Evolutionary conservation across 352 stramenopile genomes (phyloP).

Genomic region (Plasmopara viticola): DNA sequence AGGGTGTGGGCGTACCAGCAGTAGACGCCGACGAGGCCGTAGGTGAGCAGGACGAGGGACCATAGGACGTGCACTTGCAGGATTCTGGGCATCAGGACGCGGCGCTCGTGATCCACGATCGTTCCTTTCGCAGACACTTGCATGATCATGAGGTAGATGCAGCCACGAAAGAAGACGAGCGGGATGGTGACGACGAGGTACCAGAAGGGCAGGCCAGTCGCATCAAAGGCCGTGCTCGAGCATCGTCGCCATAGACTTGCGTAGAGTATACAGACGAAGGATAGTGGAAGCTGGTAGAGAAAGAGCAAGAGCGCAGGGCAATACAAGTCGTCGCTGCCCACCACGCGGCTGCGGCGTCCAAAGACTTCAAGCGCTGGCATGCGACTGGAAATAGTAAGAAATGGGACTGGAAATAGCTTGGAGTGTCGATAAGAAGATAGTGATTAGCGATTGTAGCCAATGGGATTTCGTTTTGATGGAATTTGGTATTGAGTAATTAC

Average conservation of each 20-base stretch:
- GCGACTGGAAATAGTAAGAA: no score
- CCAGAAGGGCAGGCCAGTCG: slow-evolving; percentile 66
- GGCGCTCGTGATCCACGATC: slow-evolving; percentile 82
- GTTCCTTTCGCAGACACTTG: slow-evolving; percentile 78
- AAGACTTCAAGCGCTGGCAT: slow-evolving; percentile 84
- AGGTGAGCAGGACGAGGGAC: slow-evolving; percentile 59
- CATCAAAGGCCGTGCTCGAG: slow-evolving; percentile 56
- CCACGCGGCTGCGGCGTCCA: slow-evolving; percentile 69
- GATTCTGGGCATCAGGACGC: slow-evolving; percentile 79
- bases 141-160: slow-evolving; percentile 83
- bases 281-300: slow-evolving; percentile 66
- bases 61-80: slow-evolving; percentile 73
- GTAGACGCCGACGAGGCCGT: slow-evolving; percentile 46
- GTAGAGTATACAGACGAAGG: slow-evolving; percentile 60
- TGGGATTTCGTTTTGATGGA: no score
- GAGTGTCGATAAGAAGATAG: no score
- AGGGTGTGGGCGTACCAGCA: slow-evolving; percentile 69
- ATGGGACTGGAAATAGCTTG: no score
- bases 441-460: no score
- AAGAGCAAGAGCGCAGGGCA: slow-evolving; percentile 74
- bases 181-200: slow-evolving; percentile 63
- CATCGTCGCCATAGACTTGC: slow-evolving; percentile 54
- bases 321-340: slow-evolving; percentile 83
- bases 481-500: no score
- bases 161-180: slow-evolving; percentile 72